Percentiles rank a stretch among this genome's conserved stretches.
phyloP scores from a whole-genome alignment of 768 basidiomycete genomes.

The Amanita phalloides region DNA sequence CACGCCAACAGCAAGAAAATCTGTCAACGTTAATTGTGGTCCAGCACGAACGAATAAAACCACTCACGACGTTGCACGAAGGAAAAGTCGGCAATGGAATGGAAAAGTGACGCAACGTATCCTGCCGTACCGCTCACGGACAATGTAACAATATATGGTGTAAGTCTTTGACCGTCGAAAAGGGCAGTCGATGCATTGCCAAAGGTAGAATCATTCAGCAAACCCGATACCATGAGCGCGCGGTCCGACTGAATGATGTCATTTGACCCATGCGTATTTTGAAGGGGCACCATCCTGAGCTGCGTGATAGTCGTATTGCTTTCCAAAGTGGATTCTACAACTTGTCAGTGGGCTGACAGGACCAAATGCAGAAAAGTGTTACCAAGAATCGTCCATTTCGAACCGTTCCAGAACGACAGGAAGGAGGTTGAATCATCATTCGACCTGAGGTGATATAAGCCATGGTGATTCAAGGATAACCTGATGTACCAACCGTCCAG shows the following conservation, averaged over 20 bases:
- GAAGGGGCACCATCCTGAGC: conserved; percentile 83
- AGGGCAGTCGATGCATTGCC: conserved; percentile 80
- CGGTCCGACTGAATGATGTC: conserved; percentile 74
- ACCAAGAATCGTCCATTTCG: conserved; percentile 63
- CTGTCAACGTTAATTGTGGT: conserved; percentile 23
- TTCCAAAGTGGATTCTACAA: conserved; percentile 42
- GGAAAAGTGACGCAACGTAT: conserved; percentile 69
- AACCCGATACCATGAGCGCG: conserved; percentile 83
- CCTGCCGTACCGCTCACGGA: conserved; percentile 59
- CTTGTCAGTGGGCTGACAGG: conserved; percentile 5
- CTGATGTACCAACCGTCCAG: conserved; percentile 59
- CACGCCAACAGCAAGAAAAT: conserved; percentile 82
- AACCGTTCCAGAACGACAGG: conserved; percentile 79
- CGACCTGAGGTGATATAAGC: conserved; percentile 24
- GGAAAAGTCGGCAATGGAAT: conserved; percentile 68
- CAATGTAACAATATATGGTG: conserved; percentile 72
- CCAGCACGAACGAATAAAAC: conserved; percentile 8
- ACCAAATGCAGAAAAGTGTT: conserved; percentile 9
- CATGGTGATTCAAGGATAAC: neutral
- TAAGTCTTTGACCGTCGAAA: conserved; percentile 74
- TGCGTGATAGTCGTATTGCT: conserved; percentile 63
- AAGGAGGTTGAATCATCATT: conserved; percentile 57
- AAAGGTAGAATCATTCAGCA: conserved; percentile 52
- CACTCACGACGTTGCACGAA: conserved; percentile 53
- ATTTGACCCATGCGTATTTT: conserved; percentile 60